Conservation (phyloP, 768 basidiomycete species). For the Pisolithus marmoratus region DNA sequence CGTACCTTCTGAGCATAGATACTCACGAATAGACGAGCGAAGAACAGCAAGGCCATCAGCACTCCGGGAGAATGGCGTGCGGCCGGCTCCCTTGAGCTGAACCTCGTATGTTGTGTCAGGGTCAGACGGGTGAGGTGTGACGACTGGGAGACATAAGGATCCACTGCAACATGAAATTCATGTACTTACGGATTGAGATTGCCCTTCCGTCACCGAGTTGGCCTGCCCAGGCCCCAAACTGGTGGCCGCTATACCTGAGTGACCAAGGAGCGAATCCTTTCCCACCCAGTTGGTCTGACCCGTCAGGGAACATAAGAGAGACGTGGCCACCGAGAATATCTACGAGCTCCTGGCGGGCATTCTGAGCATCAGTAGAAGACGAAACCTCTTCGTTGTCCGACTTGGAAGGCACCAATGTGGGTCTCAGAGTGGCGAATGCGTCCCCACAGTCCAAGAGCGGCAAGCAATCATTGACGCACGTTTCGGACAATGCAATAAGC, state of each 20-base stretch:
- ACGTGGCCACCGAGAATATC: constrained; percentile 69
- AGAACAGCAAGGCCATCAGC: constrained; percentile 95
- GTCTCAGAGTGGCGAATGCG: constrained; percentile 56
- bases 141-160: constrained; percentile 41
- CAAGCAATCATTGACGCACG: constrained; percentile 66
- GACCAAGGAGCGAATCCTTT: constrained; percentile 63
- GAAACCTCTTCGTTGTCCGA: constrained; percentile 24
- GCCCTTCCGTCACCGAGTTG: constrained; percentile 96
- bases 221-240: constrained; percentile 87
- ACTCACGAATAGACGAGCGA: constrained; percentile 94
- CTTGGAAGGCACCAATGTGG: constrained; percentile 37
- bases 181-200: constrained; percentile 65
- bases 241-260: constrained; percentile 86
- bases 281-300: constrained; percentile 20
- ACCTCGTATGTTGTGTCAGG: constrained; percentile 67
- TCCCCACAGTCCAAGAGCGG: constrained; percentile 88
- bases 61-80: constrained; percentile 88
- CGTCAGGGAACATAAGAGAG: constrained; percentile 46
- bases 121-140: constrained; percentile 63
- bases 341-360: constrained; percentile 39
- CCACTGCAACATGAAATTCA: background rate
- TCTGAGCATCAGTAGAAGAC: constrained; percentile 28
- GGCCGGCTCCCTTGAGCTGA: constrained; percentile 91
- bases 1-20: constrained; percentile 81
- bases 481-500: constrained; percentile 70